Evolutionary conservation across 176 grass and related monocot species (phyloP), one percentile per base, ranked within the genome.

Genomic region (Themeda triandra): DNA sequence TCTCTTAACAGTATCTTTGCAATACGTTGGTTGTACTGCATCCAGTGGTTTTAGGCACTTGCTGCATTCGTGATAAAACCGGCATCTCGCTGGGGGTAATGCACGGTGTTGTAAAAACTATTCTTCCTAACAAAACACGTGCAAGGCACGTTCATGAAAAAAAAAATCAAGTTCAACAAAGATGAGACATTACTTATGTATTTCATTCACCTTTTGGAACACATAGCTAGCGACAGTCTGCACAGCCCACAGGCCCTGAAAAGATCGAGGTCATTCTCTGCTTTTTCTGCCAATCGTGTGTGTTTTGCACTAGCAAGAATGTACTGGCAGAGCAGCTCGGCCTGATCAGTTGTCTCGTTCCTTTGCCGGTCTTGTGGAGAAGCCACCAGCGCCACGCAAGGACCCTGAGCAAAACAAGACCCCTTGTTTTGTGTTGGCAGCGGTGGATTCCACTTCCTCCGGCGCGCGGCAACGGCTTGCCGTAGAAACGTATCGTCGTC

Each of bases 381-480:
- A 10, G 45, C 84, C 73, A 90, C 73, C 70, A 76, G 48, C 41
- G 17, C 29, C 30, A 56, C 60, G 73, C 12, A 67, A 32, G 27
- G 8, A 14, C 19, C 68, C 39, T 9, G 45, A 80, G 10, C 23
- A 4, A 40, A 46, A 70, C 13, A 23, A 59, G 53, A 24, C 51
- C 1, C 32, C 28, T 65, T 58, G 25, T 59, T 73, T 35, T 71
- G 66, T 82, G 88, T 77, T 44, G 35, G 45, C 85, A 19, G 54
- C 0, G 73, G 5, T 73, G 83, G 83, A 90, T 78, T 72, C 88
- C 83, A 90, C 88, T 85, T 71, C 36, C 23, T 68, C 58, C 66
- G 29, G 8, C 48, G 4, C 60, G 37, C 15, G 21, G 33, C 33
- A 23, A 24, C 4, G 3, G 51, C 60, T 29, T 0, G 31, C 73